These are phyloP conservation scores for Starmera caribaea DNA, from an alignment of 805 yeast species.

Conservation along the genomic window DNA sequence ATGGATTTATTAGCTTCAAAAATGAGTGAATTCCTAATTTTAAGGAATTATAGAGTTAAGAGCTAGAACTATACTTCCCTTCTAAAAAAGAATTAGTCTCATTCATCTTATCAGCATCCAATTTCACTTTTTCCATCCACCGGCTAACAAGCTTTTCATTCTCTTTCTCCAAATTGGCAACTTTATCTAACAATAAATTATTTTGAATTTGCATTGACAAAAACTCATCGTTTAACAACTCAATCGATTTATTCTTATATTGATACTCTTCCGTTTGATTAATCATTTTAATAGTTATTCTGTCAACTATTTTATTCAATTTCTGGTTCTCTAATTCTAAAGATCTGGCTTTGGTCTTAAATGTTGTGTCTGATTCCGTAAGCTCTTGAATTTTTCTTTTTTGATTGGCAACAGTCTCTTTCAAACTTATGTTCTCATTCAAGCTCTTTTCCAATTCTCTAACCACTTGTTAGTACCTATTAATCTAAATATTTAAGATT, in stretches of 20 bases:
- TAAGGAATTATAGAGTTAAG: too few species aligned
- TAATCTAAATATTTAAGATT: conserved; percentile 5
- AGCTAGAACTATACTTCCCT: background rate
- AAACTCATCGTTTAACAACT: conserved; percentile 57
- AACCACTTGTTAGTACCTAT: background rate
- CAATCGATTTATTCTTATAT: conserved; percentile 46
- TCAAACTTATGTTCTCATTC: conserved; percentile 1
- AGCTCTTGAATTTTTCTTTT: conserved; percentile 7
- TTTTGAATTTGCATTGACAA: conserved; percentile 50
- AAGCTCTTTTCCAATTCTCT: conserved; percentile 4
- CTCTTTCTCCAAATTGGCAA: conserved; percentile 32
- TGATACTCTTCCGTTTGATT: conserved; percentile 17
- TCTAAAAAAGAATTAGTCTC: conserved; percentile 30
- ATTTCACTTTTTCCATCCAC: conserved; percentile 47
- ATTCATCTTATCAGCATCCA: conserved; percentile 54
- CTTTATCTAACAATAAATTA: conserved; percentile 24
- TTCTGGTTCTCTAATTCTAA: conserved; percentile 17
- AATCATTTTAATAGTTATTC: conserved; percentile 19
- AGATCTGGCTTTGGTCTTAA: conserved; percentile 14
- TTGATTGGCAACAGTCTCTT: conserved; percentile 1
- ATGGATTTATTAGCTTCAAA: too few species aligned
- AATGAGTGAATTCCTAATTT: too few species aligned
- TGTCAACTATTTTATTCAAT: conserved; percentile 19
- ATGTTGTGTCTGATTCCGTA: conserved; percentile 5
- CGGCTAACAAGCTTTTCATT: conserved; percentile 42